Evolutionary conservation across 2,329 filamentous ascomycete genomes (phyloP), one percentile per base, ranked within the genome.

Genomic region (Boeremia lycopersici): DNA sequence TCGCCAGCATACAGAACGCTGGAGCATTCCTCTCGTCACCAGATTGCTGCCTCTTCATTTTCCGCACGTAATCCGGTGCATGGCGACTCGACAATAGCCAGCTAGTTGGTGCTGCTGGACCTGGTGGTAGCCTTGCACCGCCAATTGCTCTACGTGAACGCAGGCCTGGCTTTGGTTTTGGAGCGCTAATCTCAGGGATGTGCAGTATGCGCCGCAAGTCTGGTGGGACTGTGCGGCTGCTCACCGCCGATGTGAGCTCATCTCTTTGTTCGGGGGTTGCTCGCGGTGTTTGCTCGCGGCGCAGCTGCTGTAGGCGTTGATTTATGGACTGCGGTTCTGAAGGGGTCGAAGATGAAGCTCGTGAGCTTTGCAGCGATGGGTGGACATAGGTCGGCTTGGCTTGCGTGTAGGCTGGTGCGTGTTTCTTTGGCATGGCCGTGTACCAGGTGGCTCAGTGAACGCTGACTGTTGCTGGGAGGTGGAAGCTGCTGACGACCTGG

Each of bases 371-470:
- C 15, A 73, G 53, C 19, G 70, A 73, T 2, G 72, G 70, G 57
- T 77, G 73, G 12, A 75, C 72, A 56, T 76, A 74, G 61, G 64
- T 67, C 30, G 75, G 75, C 63, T 77, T 73, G 36, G 75, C 67
- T 56, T 75, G 71, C 48, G 74, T 74, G 60, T 78, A 76, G 53
- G 72, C 70, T 36, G 73, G 75, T 13, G 71, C 69, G 57, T 77
- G 75, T 67, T 80, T 80, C 72, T 80, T 81, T 62, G 79, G 79
- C 79, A 81, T 81, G 60, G 38, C 57, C 49, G 43, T 44, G 45
- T 17, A 40, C 48, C 35, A 48, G 38, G 33, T 33, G 33, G 19
- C 40, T 31, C 26, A 28, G 31, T 46, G 46, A 49, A 29, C 31
- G 34, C n/a, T 17, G 28, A 4, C 19, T 23, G 19, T 23, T 23